A percentile compares a stretch with the other conserved stretches of the same genome.
These are phyloP conservation scores for Capillidium rhysosporum DNA, from an alignment of 371 early-diverging fungal genomes.

Conservation along the genomic window DNA sequence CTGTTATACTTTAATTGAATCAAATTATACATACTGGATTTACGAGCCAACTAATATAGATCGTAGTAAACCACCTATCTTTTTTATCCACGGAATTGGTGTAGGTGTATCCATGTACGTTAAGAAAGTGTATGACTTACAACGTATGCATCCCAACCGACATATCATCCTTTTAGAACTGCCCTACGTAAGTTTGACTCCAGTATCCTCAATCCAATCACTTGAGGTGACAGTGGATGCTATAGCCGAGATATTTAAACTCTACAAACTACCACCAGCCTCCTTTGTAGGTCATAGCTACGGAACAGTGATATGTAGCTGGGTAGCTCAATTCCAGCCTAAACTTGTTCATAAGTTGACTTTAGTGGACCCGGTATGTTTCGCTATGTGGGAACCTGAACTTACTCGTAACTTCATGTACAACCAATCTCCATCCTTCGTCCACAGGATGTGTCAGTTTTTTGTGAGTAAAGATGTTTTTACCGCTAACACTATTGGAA, in stretches of 20 bases:
- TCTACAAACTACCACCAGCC: background rate
- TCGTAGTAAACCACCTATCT: background rate
- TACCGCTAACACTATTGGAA: background rate
- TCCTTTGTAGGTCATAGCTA: background rate
- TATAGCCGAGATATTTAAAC: background rate
- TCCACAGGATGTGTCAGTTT: background rate
- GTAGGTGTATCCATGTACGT: background rate
- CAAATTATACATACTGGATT: background rate
- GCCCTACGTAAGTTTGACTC: background rate
- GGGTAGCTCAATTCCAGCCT: background rate
- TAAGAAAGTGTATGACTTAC: background rate
- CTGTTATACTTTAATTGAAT: background rate
- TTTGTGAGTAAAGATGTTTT: background rate
- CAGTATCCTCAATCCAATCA: background rate
- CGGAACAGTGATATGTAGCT: background rate
- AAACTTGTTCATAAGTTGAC: background rate
- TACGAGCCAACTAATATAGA: background rate
- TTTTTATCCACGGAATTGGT: slow-evolving; percentile 1
- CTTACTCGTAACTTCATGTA: background rate
- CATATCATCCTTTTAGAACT: background rate
- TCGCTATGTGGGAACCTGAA: slow-evolving; percentile 1
- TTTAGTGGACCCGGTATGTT: slow-evolving; percentile 1
- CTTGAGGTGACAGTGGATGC: background rate
- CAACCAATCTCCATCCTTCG: too few species aligned
- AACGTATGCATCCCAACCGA: background rate